phyloP scores from a whole-genome alignment of 768 basidiomycete genomes.

The Butyriboletus loyo region DNA sequence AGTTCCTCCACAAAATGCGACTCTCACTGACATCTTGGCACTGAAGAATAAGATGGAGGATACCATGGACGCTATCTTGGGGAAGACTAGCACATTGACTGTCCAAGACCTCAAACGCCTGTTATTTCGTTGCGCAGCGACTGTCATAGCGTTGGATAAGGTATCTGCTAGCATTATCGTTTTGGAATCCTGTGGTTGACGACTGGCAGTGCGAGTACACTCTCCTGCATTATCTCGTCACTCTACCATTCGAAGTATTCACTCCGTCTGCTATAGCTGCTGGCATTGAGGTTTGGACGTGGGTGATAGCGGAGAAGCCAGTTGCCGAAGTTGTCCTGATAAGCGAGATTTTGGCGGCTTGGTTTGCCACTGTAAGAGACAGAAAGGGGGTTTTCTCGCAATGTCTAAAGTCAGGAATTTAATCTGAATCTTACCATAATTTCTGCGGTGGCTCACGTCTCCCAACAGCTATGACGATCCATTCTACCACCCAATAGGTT shows the following conservation, averaged over 20 bases:
- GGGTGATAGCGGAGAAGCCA: slow-evolving; percentile 87
- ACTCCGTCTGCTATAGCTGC: slow-evolving; percentile 82
- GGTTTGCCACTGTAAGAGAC: slow-evolving; percentile 77
- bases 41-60: slow-evolving; percentile 67
- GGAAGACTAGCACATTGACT: slow-evolving; percentile 69
- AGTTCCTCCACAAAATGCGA: slow-evolving; percentile 55
- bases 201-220: slow-evolving; percentile 74
- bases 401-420: slow-evolving; percentile 64
- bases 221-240: slow-evolving; percentile 82
- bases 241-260: slow-evolving; percentile 84
- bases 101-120: slow-evolving; percentile 82
- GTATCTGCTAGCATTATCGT: slow-evolving; percentile 33
- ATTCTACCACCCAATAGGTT: slow-evolving; percentile 80
- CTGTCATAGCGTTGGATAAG: slow-evolving; percentile 65
- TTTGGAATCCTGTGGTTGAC: slow-evolving; percentile 3
- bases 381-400: slow-evolving; percentile 83
- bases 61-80: slow-evolving; percentile 64
- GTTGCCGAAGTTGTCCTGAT: slow-evolving; percentile 80
- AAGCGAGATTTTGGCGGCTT: slow-evolving; percentile 81
- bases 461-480: slow-evolving; percentile 78
- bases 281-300: slow-evolving; percentile 94
- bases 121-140: slow-evolving; percentile 83
- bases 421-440: not conserved
- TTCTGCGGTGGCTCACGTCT: slow-evolving; percentile 3
- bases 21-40: slow-evolving; percentile 57